phyloP scores from a whole-genome alignment of 2,329 filamentous ascomycete genomes.

The Cercospora citrullina region DNA sequence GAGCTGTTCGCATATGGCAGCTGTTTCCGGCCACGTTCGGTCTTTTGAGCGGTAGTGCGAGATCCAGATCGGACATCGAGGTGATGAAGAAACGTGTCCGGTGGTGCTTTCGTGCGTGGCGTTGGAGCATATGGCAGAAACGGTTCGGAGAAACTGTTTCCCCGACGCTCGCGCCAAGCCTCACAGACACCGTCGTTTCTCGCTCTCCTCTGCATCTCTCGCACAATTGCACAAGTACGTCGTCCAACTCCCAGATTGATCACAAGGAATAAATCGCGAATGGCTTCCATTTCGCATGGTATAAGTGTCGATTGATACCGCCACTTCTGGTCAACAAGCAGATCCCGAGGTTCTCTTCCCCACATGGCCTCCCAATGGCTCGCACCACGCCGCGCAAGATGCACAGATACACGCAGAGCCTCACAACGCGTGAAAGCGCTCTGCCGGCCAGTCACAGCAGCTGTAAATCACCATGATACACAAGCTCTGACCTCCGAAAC shows the following conservation, averaged over 20 bases:
- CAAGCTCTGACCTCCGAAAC: slow-evolving; percentile 1
- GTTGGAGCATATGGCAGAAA: not conserved
- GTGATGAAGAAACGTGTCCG: not conserved
- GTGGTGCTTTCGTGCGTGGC: not conserved
- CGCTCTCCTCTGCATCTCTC: not conserved
- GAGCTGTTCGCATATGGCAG: not conserved
- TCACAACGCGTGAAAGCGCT: not conserved
- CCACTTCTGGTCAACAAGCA: not conserved
- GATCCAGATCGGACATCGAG: not conserved
- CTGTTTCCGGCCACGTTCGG: not conserved
- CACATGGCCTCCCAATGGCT: not conserved
- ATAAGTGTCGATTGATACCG: not conserved
- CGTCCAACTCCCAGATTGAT: not conserved
- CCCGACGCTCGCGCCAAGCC: not conserved
- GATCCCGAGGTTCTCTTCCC: not conserved
- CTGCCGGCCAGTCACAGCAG: not conserved
- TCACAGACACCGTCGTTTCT: not conserved
- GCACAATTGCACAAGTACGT: not conserved
- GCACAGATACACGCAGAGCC: not conserved
- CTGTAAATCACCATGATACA: not conserved
- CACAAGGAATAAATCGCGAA: not conserved
- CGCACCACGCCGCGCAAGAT: not conserved
- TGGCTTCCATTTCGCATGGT: not conserved
- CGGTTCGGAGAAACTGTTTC: not conserved
- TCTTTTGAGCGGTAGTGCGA: not conserved